Base-by-base conservation (phyloP, 768 basidiomycete species). In the Kwoniella pini region DNA sequence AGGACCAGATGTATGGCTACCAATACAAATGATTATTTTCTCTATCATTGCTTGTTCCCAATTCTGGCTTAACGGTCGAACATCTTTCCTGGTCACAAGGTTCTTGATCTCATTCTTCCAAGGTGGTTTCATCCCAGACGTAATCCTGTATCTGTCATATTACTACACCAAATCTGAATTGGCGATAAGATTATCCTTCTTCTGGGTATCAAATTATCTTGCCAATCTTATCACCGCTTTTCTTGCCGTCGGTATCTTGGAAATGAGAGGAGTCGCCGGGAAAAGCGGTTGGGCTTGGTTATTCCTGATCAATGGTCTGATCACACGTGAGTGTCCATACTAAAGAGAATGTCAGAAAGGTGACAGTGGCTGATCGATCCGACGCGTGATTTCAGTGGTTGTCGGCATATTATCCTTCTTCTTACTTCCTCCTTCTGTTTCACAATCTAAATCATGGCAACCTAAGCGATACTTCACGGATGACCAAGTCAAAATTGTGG, bases 131-230 rank as follows among this genome's bases (percentile, higher is more conserved):
- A 73, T 71, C 53, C 83, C 85, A 0, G 86, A 87, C 62, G 75
- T 85, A 17, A 83, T 88, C 21, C 78, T 88, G 2, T 88, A 86
- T 67, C 79, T 87, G 2, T 85, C 83, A 0, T 87, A 87, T 66
- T 87, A 82, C 67, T 87, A 86, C 74, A 86, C 84, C 2, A 54
- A 64, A n/a, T 44, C 58, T 1, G 70, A 71, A 49, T 61, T 72
- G 19, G 60, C 70, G 5, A 66, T 69, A 19, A 59, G 69, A 19
- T 53, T 72, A 2, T 65, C 63, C 4, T 75, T 60, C 52, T 72
- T 71, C 60, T 75, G 65, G 59, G 73, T 72, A 11, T 45, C 67
- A 1, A 50, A 66, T 10, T 70, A 64, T 19, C 21, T 48, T 1
- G 65, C 71, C 19, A 67, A 53, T 54, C 59, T 88, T 50, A 63